Conservation (phyloP, 768 basidiomycete genomes). For the Crassisporium funariophilum region DNA sequence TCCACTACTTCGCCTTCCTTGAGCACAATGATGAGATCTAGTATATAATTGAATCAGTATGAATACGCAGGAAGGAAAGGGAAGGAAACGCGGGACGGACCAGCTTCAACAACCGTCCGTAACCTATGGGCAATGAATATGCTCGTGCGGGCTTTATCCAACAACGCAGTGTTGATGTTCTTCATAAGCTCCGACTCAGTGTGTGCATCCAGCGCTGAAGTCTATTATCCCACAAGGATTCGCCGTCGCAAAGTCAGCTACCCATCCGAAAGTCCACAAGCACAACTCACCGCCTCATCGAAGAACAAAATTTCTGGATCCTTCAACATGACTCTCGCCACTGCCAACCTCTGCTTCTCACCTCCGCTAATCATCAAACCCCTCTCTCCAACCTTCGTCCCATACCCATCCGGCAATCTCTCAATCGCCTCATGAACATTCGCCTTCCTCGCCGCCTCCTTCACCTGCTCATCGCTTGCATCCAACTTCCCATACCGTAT, state of each 20-base stretch:
- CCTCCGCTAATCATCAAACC: conserved; percentile 99
- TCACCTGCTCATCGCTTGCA: conserved; percentile 89
- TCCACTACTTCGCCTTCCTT: conserved; percentile 90
- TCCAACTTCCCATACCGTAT: conserved; percentile 88
- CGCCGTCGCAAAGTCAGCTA: conserved; percentile 4
- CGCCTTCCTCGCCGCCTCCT: conserved; percentile 80
- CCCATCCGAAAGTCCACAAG: conserved; percentile 8
- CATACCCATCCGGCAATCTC: conserved; percentile 82
- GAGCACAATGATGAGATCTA: conserved; percentile 92
- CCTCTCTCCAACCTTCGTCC: conserved; percentile 92
- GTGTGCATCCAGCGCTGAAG: conserved; percentile 92
- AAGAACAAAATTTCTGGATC: conserved; percentile 97
- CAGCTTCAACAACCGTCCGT: conserved; percentile 89
- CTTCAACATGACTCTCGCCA: conserved; percentile 90
- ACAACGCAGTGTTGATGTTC: conserved; percentile 81
- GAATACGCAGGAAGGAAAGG: not conserved
- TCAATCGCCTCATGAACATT: conserved; percentile 83
- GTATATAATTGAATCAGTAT: not conserved
- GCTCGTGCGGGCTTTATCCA: conserved; percentile 82
- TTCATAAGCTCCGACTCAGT: conserved; percentile 95
- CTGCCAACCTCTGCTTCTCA: conserved; percentile 96
- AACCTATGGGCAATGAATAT: conserved; percentile 97
- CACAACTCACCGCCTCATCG: conserved; percentile 85
- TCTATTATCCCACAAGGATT: too few species aligned
- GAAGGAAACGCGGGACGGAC: conserved; percentile 38